Conservation (phyloP, 2,329 filamentous ascomycete genomes). For the Tolypocladium cylindrosporum region DNA sequence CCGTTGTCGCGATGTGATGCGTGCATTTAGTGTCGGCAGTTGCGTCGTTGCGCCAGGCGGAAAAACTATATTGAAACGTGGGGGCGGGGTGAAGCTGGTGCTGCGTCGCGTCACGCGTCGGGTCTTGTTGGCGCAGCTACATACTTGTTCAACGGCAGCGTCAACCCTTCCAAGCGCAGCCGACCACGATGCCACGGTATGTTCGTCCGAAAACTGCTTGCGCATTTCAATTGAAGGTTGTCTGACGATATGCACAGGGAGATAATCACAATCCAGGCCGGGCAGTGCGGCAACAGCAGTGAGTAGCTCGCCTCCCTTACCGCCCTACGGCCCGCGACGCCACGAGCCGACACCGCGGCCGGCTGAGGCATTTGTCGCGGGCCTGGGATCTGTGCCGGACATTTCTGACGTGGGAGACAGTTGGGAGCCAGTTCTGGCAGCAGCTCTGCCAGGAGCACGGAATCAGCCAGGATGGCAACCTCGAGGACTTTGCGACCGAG, state of each 20-base stretch:
- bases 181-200: constrained; percentile 17
- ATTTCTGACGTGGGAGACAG: constrained; percentile 32
- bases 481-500: constrained; percentile 96
- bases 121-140: background rate
- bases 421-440: constrained; percentile 98
- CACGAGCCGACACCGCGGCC: background rate
- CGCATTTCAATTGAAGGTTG: constrained; percentile 7
- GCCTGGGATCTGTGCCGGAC: background rate
- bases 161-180: background rate
- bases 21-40: background rate
- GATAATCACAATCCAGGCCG: constrained; percentile 98
- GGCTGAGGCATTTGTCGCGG: background rate
- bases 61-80: constrained; percentile 2
- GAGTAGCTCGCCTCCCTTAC: constrained; percentile 30
- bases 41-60: background rate
- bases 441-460: constrained; percentile 97
- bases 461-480: constrained; percentile 92
- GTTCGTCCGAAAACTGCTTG: background rate
- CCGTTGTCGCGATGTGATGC: background rate
- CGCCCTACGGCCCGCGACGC: background rate
- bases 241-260: constrained; percentile 49
- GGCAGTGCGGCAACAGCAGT: constrained; percentile 99
- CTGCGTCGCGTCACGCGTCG: constrained; percentile 5
- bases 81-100: constrained; percentile 5
- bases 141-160: background rate